Percentiles rank a stretch among this genome's conserved stretches.
These are phyloP conservation scores for Fusarium luffae DNA, from an alignment of 2,329 filamentous ascomycete species.

Conservation along the genomic window DNA sequence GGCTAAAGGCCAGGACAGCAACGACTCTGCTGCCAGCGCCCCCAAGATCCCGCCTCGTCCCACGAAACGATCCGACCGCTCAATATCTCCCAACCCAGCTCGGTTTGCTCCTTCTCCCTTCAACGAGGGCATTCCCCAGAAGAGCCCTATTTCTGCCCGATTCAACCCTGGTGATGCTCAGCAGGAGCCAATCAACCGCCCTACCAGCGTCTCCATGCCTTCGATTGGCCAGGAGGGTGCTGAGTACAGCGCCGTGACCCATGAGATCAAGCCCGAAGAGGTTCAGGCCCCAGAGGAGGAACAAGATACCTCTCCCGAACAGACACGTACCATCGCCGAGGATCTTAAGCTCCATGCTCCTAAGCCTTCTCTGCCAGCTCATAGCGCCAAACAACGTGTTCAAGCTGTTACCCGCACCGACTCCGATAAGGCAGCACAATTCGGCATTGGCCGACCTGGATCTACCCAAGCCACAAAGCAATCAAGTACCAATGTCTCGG, in stretches of 20 bases:
- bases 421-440: slow-evolving; percentile 86
- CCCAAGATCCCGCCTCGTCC: slow-evolving; percentile 87
- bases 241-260: slow-evolving; percentile 77
- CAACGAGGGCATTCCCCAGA: slow-evolving; percentile 72
- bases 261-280: slow-evolving; percentile 54
- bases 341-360: slow-evolving; percentile 91
- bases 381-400: slow-evolving; percentile 85
- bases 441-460: slow-evolving; percentile 78
- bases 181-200: slow-evolving; percentile 65
- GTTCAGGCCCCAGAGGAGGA: slow-evolving; percentile 55
- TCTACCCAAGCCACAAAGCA: slow-evolving; percentile 69
- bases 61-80: slow-evolving; percentile 76
- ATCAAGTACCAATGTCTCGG: slow-evolving; percentile 68
- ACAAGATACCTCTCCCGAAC: slow-evolving; percentile 66
- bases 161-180: slow-evolving; percentile 52
- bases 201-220: slow-evolving; percentile 83
- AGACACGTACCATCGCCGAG: slow-evolving; percentile 81
- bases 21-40: slow-evolving; percentile 46
- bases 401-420: slow-evolving; percentile 89
- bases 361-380: slow-evolving; percentile 83
- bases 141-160: slow-evolving; percentile 55
- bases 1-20: slow-evolving; percentile 60
- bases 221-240: slow-evolving; percentile 89
- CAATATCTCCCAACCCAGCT: slow-evolving; percentile 79
- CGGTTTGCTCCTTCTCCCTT: slow-evolving; percentile 88